Conservation (phyloP, 805 yeast species). For the Ogataea polymorpha region DNA sequence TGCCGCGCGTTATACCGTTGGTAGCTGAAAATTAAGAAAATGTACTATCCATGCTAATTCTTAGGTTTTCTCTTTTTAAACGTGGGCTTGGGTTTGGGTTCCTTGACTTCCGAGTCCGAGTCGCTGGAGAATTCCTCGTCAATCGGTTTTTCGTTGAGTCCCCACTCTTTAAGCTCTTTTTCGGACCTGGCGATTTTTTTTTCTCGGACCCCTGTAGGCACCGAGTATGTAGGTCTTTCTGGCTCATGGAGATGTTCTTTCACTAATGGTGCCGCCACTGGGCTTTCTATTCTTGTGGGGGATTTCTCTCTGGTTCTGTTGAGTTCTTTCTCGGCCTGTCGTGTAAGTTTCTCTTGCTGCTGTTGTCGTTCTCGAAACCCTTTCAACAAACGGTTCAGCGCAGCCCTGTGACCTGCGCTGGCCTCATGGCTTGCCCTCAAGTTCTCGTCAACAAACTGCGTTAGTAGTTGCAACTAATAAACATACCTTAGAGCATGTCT, state of each 20-base stretch:
- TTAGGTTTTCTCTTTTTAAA: slow-evolving; percentile 20
- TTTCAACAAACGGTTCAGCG: slow-evolving; percentile 21
- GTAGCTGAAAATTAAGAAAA: slow-evolving; percentile 1
- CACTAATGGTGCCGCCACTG: not conserved
- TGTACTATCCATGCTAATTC: slow-evolving; percentile 5
- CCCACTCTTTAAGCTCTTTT: slow-evolving; percentile 30
- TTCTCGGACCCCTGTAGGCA: slow-evolving; percentile 1
- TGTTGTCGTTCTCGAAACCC: slow-evolving; percentile 28
- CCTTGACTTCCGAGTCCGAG: slow-evolving; percentile 3
- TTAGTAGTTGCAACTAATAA: not conserved
- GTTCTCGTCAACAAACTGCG: slow-evolving; percentile 38
- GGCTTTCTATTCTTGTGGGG: not conserved
- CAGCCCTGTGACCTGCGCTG: slow-evolving; percentile 31
- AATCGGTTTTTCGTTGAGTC: slow-evolving; percentile 18
- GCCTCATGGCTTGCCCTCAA: slow-evolving; percentile 34
- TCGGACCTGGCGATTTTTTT: slow-evolving; percentile 7
- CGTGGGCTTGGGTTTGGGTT: slow-evolving; percentile 13
- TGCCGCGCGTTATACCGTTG: not conserved
- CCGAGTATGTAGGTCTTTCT: not conserved
- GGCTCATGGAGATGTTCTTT: not conserved
- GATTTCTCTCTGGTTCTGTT: slow-evolving; percentile 4
- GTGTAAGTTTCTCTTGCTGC: slow-evolving; percentile 13
- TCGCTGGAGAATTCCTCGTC: slow-evolving; percentile 8
- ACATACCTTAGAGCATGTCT: slow-evolving; percentile 36
- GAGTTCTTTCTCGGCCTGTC: slow-evolving; percentile 19